Evolutionary conservation across 2,329 filamentous ascomycete genomes (phyloP), one percentile per base, ranked within the genome.

Genomic region (Cercospora canescens): DNA sequence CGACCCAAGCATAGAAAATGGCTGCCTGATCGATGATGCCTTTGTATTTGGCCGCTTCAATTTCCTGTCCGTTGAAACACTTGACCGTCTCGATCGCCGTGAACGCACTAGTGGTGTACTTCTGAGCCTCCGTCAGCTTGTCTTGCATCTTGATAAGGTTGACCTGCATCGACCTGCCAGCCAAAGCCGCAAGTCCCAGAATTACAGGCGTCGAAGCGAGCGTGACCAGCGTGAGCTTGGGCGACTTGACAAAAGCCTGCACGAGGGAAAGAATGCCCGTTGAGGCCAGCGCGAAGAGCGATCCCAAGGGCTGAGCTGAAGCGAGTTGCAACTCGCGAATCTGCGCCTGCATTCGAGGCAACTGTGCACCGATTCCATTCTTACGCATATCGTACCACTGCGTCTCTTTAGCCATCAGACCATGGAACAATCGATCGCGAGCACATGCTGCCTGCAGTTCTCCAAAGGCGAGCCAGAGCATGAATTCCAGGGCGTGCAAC

Each of bases 81-180:
- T 97, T 97, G 74, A 98, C 92, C 0, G 91, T 87, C 67, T 96
- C 92, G 41, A 97, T 94, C 2, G 87, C 88, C 1, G 83, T 82
- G 9, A 96, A 85, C 0, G 92, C 88, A 11, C 88, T 90, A 9
- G 87, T 88, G 1, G 89, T 86, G 63, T 88, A 83, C 73, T 92
- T 94, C 0, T 93, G 89, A 0, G 92, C 92, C 56, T 84, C 80
- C 1, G 87, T 86, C 0, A 97, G 84, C 63, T 89, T 85, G 1
- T 79, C 78, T 64, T 91, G 89, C 73, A 97, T 93, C 1, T 81
- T 81, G 68, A 86, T 83, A n/a, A 94, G 89, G 11, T 88, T 88
- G 3, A 85, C 80, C 35, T 90, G 86, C 37, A 95, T 83, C 39
- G 82, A 83, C 2, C 82, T 81, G 2, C 89, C 89, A 1, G 92